Evolutionary conservation across 2,329 filamentous ascomycete species (phyloP), one percentile per base, ranked within the genome.

Genomic region (Fonsecaea erecta): DNA sequence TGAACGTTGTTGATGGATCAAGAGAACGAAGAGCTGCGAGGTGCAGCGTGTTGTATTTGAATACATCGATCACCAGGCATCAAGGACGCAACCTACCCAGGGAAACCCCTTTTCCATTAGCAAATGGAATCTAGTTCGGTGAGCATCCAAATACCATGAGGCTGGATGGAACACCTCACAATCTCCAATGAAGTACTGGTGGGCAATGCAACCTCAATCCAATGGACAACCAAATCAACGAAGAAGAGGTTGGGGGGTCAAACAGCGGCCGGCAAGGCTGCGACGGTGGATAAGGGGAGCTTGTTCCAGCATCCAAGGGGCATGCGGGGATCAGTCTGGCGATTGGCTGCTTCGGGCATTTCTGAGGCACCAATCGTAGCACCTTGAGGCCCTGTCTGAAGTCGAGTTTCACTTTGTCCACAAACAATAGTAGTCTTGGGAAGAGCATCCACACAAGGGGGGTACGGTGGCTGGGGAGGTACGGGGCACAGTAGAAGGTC

Each of bases 191-290:
- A 37, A n/a, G 32, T 26, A 12, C 32, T 52, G 30, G n/a, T 43
- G 18, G 16, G 21, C 28, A 26, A 53, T 64, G 59, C 52, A 57
- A 57, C 58, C 14, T 55, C 46, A 43, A 37, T 64, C 66, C 66
- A 68, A 65, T 68, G 26, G 35, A 53, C 56, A 34, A 16, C 34
- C 46, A 35, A 52, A 46, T 37, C 53, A 40, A 53, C 18, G 16
- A 48, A 21, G 26, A 26, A 52, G 14, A 40, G n/a, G 35, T 9
- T n/a, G 32, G 11, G n/a, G 46, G n/a, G 26, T 55, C 63, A 68
- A 63, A 68, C 66, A 52, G 56, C 32, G 60, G 14, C 9, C 9
- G 51, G 37, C 56, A 34, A 67, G 64, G 64, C 63, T 68, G 66
- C 54, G 34, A 68, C 66, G 30, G 32, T 51, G 9, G 35, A 40